Base-by-base conservation (phyloP, 495 filamentous ascomycete species). In the Tetracladium setigerum region DNA sequence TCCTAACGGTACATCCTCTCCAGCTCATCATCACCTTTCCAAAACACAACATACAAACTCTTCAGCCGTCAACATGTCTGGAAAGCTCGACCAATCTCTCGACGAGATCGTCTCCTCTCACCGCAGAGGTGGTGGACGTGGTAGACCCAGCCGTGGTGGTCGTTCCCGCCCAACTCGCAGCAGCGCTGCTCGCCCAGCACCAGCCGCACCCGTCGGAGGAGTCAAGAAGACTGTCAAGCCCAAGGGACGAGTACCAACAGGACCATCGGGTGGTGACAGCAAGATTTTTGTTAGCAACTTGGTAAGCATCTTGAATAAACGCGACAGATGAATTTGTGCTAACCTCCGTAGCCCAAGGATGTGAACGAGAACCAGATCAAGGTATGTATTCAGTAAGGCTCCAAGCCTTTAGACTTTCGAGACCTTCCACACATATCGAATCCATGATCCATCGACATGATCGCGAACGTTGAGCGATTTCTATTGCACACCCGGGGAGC, bases 241-340 rank as follows among this genome's bases (percentile, higher is more conserved):
- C 50, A 88, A 84, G 62, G 58, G 69, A 52, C 63, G 72, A 52
- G 64, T 70, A 42, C 79, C 89, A 41, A 80, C 76, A n/a, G 82
- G 81, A 49, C 73, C 77, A 31, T 63, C 70, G 50, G 62, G 73
- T 50, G 78, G 78, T 61, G 87, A 89, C 46, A 89, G 87, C 76
- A 97, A 96, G 70, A 92, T 97, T 72, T 83, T 95, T 66, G 89
- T 98, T 68, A 94, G 86, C 81, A 90, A 90, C 72, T 75, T 98
- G 76, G 91, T 95, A 82, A 72, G 89, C 69, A 52, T n/a, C 22
- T 27, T 27, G 22, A 27, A 27, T 7, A 7, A 27, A 3, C 22
- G 22, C 22, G 22, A 27, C 3, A 27, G 7, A 27, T 27, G 22
- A 34, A 15, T 16, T 13, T 22, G 4, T 36, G 38, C 31, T 36